These are phyloP conservation scores for Naumovozyma castellii DNA, from an alignment of 805 yeast genomes.

Conservation along the genomic window DNA sequence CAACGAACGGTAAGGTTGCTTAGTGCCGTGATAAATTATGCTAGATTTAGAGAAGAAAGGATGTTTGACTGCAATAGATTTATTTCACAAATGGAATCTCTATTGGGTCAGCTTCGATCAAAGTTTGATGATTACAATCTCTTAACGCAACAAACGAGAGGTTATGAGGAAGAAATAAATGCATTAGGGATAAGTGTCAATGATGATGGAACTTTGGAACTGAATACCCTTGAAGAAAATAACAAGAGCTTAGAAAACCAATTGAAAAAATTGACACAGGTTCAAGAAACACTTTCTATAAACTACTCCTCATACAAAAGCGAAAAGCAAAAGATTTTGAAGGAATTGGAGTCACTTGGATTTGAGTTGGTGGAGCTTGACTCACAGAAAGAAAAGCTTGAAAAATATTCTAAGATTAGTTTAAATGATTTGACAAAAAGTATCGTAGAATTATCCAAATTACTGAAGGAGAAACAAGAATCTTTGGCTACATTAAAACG, in stretches of 20 bases:
- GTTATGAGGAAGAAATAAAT: conserved; percentile 26
- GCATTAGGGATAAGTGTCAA: neutral
- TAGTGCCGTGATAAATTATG: conserved; percentile 80
- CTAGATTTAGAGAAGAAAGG: conserved; percentile 72
- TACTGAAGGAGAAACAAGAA: conserved; percentile 35
- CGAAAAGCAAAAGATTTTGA: conserved; percentile 49
- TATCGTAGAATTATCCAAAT: conserved; percentile 40
- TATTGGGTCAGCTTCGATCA: conserved; percentile 37
- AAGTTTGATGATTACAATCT: conserved; percentile 35
- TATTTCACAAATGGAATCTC: conserved; percentile 43
- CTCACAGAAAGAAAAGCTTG: conserved; percentile 50
- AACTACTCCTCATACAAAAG: conserved; percentile 58
- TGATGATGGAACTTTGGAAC: conserved; percentile 11
- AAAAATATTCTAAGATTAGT: conserved; percentile 51
- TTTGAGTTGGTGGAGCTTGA: conserved; percentile 47
- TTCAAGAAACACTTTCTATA: conserved; percentile 51
- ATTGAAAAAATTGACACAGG: conserved; percentile 47
- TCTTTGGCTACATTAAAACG: conserved; percentile 35
- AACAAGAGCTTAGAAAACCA: conserved; percentile 53
- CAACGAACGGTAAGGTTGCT: conserved; percentile 51
- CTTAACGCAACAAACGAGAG: conserved; percentile 30
- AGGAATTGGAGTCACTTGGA: conserved; percentile 51
- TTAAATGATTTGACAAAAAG: conserved; percentile 45
- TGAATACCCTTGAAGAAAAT: conserved; percentile 38
- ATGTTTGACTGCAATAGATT: conserved; percentile 59